Percentiles rank a stretch among this genome's conserved stretches.
Conservation (phyloP, 1,139 yeast species). For the Hansenula lynferdii region DNA sequence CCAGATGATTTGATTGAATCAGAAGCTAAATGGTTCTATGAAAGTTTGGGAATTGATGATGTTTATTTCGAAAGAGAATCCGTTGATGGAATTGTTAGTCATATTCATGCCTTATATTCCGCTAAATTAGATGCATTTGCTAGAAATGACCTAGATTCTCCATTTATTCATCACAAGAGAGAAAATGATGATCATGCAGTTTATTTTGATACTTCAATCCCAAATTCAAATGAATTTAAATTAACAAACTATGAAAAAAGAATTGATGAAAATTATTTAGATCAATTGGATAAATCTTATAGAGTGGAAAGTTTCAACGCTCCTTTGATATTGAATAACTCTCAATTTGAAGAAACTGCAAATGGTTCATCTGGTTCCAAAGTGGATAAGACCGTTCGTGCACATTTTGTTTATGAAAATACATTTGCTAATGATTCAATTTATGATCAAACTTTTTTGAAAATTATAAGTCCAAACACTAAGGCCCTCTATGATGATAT, state of each 20-base stretch:
- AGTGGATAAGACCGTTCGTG: conserved; percentile 52
- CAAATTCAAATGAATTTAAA: conserved; percentile 29
- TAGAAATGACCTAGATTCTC: conserved; percentile 40
- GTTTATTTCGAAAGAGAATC: conserved; percentile 86
- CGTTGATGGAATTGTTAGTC: conserved; percentile 75
- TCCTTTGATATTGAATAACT: conserved; percentile 44
- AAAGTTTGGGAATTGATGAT: conserved; percentile 84
- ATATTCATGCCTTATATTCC: conserved; percentile 81
- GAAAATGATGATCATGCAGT: conserved; percentile 88
- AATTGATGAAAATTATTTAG: conserved; percentile 78
- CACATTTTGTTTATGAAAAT: conserved; percentile 86
- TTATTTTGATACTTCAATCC: conserved; percentile 65
- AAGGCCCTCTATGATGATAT: conserved; percentile 71
- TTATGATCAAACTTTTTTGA: conserved; percentile 76
- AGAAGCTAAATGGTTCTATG: conserved; percentile 90
- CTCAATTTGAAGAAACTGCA: conserved; percentile 25
- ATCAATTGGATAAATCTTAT: conserved; percentile 39
- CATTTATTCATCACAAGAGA: conserved; percentile 63
- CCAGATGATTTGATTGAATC: conserved; percentile 83
- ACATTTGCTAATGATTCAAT: conserved; percentile 59
- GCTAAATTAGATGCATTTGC: conserved; percentile 90
- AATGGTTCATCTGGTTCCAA: too few relatives aligned
- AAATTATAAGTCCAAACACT: conserved; percentile 77
- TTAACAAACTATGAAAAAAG: conserved; percentile 51
- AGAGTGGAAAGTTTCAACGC: conserved; percentile 86